These are phyloP conservation scores for Aspergillus novofumigatus DNA, from an alignment of 2,329 filamentous ascomycete genomes.

Conservation along the genomic window DNA sequence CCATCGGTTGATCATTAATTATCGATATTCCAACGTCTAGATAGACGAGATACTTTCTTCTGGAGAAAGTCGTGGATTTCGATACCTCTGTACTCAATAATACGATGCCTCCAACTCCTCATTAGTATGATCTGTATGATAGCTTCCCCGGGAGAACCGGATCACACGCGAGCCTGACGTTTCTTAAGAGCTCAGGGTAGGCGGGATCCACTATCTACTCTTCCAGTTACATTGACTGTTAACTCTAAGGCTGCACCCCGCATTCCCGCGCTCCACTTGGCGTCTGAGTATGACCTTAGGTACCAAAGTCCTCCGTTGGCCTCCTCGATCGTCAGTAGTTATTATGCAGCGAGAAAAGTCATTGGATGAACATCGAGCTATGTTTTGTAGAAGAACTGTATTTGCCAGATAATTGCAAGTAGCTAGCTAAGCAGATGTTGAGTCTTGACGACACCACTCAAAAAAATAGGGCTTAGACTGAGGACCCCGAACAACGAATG, in stretches of 20 bases:
- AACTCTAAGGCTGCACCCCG: conserved; percentile 34
- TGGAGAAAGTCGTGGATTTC: neutral
- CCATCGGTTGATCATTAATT: neutral
- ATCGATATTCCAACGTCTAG: neutral
- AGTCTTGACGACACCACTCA: neutral
- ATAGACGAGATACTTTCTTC: too few species aligned
- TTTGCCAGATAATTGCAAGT: too few species aligned
- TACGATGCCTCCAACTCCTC: neutral
- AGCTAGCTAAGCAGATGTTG: neutral
- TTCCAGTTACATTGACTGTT: neutral
- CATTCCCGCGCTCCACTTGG: conserved; percentile 22
- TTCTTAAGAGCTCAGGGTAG: conserved; percentile 10
- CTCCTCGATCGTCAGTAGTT: neutral
- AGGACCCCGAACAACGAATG: neutral
- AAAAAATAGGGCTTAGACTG: neutral
- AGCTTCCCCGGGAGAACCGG: neutral
- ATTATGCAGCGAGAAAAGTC: neutral
- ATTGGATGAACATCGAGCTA: neutral
- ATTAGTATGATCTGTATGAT: neutral
- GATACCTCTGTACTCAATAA: neutral
- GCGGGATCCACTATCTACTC: neutral
- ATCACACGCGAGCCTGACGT: conserved; percentile 1
- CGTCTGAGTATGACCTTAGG: neutral
- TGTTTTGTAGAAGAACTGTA: neutral
- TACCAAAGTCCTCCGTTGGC: neutral